Base-by-base conservation (phyloP, 2,329 filamentous ascomycete species). In the Colletotrichum sp. region DNA sequence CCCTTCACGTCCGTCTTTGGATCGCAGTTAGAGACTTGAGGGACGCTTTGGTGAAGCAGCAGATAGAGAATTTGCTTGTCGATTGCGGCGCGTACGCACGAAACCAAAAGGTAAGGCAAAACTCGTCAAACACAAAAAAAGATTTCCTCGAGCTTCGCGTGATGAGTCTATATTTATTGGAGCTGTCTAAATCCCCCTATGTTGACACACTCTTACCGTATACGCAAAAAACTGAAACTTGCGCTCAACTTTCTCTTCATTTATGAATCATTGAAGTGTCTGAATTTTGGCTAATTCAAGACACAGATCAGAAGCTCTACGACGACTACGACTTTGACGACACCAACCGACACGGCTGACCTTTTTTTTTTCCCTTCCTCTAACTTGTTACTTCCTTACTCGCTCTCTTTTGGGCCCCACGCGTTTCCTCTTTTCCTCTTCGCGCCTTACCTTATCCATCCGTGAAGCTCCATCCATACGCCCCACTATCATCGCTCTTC, bases 161-260 rank as follows among this genome's bases (percentile, higher is more conserved):
- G 88, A 90, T 89, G 88, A 87, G 80, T 71, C 62, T 79, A 81
- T 78, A 81, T 83, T 87, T 94, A 95, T 95, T 95, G 93, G 93
- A 95, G 93, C 93, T 95, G 93, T 95, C 93, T 92, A 86, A 90
- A 86, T 90, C 88, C 84, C 84, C 83, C 59, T 49, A 86, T 93
- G 92, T 88, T 90, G 93, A 94, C 87, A 89, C 87, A 83, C 83
- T 81, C 85, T 86, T 88, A 86, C 86, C 85, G 84, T 83, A 90
- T 92, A 93, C 91, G 91, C 89, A 87, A 90, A 86, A 84, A 78
- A 82, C 83, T 82, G 82, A 81, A 82, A 55, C 86, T 88, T 65
- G 66, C 67, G 75, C 72, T 71, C 62, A 67, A 62, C 21, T 28
- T 7, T 49, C 5, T 8, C 4, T 30, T 16, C 18, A 39, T 28